These are phyloP conservation scores for Helenozyma rhizophorensis DNA, from an alignment of 805 yeast species.

Conservation along the genomic window DNA sequence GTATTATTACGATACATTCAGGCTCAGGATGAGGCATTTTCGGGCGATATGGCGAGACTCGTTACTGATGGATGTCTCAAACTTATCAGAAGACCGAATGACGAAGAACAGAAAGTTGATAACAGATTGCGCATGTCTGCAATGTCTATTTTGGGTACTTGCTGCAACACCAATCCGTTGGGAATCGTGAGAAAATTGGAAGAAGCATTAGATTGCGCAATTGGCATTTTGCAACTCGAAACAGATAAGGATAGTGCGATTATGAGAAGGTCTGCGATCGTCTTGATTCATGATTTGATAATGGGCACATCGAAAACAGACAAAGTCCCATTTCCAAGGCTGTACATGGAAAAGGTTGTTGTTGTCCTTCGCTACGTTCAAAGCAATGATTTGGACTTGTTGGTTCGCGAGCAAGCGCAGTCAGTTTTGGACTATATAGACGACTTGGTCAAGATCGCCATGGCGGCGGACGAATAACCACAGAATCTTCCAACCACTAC, in stretches of 20 bases:
- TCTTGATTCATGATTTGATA: slow-evolving; percentile 58
- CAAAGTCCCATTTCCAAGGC: slow-evolving; percentile 45
- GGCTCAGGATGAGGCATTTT: slow-evolving; percentile 42
- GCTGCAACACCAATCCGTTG: slow-evolving; percentile 55
- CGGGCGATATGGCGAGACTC: slow-evolving; percentile 38
- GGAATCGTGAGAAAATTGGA: slow-evolving; percentile 46
- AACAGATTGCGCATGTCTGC: slow-evolving; percentile 76
- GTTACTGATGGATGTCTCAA: slow-evolving; percentile 43
- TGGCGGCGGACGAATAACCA: slow-evolving; percentile 2
- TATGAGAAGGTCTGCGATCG: slow-evolving; percentile 73
- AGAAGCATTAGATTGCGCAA: slow-evolving; percentile 68
- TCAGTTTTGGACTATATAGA: slow-evolving; percentile 28
- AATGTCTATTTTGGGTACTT: slow-evolving; percentile 74
- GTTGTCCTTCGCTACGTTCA: slow-evolving; percentile 39
- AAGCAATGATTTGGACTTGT: slow-evolving; percentile 50
- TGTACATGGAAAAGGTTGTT: slow-evolving; percentile 42
- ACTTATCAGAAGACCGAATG: slow-evolving; percentile 26
- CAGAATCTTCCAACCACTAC: not conserved
- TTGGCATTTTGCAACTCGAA: slow-evolving; percentile 69
- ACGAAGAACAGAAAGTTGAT: slow-evolving; percentile 39
- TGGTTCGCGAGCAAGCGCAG: slow-evolving; percentile 56
- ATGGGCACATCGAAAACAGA: slow-evolving; percentile 44
- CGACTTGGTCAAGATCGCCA: slow-evolving; percentile 20
- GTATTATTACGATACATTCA: slow-evolving; percentile 61
- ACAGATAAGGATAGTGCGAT: slow-evolving; percentile 41